Evolutionary conservation across 208 protist genomes (phyloP), one percentile per base, ranked within the genome.

Genomic region (Vickermania spadyakhi): DNA sequence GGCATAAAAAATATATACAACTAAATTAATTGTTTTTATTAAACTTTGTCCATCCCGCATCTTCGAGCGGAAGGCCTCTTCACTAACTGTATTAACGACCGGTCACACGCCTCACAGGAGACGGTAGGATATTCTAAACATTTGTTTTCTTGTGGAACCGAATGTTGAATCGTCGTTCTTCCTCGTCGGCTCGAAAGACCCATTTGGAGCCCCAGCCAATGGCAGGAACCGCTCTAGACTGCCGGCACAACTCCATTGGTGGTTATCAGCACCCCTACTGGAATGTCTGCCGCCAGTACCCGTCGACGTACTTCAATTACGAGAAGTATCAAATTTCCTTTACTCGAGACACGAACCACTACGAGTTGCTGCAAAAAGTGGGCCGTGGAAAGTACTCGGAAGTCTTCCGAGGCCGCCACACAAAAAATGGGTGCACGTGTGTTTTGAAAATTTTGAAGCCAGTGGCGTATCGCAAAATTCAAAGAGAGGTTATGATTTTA

Each of bases 371-470:
- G 13, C 78, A 91, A 52, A 98, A 98, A 69, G 87, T 99, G 29
- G 97, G 97, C 3, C 81, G 86, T 11, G 96, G 96, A 29, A 99
- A 99, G 86, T 99, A 99, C 84, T 98, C 89, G 45, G 98, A 99
- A 76, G 98, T 99, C 1, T 99, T 99, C 77, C 82, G 98, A 49
- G 96, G 94, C 0, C 77, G 93, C 2, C 96, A 99, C 64, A 72
- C 74, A 28, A 70, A 73, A 45, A 97, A 93, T 30, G 87, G 89
- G 30, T 79, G 86, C 26, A 64, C 89, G 4, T 98, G 97, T 64
- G 96, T 99, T 3, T 88, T 99, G 49, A 99, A 99, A 83, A 87
- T 99, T 30, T 75, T 99, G 1, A 98, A 98, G 68, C 97, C 96
- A 1, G 96, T 99, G 0, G 99, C 98, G 56, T 97, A 98, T 56